Conservation (phyloP, 345 rosid genomes). For the Eucalyptus brandiana region DNA sequence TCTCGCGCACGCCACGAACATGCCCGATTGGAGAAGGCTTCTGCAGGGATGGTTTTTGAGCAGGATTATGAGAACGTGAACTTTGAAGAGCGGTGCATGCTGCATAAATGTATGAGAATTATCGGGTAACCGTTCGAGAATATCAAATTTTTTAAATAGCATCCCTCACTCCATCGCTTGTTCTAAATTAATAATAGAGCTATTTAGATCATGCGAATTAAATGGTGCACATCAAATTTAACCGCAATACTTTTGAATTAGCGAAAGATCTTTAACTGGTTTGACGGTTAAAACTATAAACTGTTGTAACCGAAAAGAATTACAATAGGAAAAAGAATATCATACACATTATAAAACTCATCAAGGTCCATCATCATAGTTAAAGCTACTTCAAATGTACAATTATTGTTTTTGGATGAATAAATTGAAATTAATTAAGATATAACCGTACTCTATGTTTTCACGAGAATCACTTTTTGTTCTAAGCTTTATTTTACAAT, state of each 20-base stretch:
- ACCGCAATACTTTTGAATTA: rapidly evolving
- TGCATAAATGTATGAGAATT: background rate
- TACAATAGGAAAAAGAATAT: no score
- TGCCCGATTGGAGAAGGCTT: background rate
- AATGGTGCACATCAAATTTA: background rate
- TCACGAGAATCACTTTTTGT: no score
- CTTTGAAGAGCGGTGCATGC: background rate
- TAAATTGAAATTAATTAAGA: no score
- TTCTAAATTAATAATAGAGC: background rate
- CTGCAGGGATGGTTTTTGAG: no score
- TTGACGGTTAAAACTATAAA: no score
- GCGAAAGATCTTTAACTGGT: rapidly evolving
- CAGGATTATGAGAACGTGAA: background rate
- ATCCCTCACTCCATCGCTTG: rapidly evolving
- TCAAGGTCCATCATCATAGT: rapidly evolving
- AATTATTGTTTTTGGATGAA: background rate
- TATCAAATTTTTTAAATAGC: background rate
- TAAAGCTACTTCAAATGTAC: no score
- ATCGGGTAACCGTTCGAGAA: background rate
- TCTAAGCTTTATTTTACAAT: rapidly evolving
- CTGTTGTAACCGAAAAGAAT: rapidly evolving
- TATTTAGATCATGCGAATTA: background rate
- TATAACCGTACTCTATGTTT: rapidly evolving
- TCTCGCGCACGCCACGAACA: background rate
- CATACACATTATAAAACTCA: rapidly evolving